phyloP scores from a whole-genome alignment of 352 stramenopile species.

The Phytopythium ostracodes region DNA sequence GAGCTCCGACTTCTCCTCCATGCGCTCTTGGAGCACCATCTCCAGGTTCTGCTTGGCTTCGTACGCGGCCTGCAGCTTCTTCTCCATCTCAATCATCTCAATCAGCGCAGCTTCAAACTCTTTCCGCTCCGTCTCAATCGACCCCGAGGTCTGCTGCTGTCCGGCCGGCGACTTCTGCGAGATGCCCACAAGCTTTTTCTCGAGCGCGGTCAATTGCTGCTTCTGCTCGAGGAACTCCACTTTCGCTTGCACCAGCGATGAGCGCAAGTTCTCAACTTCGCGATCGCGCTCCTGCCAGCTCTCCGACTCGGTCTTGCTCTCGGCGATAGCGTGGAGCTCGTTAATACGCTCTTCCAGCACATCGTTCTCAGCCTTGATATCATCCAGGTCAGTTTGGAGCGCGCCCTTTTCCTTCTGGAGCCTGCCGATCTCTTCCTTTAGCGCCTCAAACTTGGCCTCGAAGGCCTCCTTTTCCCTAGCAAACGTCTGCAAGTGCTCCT shows the following conservation, averaged over 20 bases:
- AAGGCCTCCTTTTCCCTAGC: slow-evolving; percentile 39
- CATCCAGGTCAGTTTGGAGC: slow-evolving; percentile 31
- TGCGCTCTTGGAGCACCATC: slow-evolving; percentile 42
- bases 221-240: slow-evolving; percentile 53
- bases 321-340: slow-evolving; percentile 28
- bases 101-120: slow-evolving; percentile 59
- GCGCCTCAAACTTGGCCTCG: slow-evolving; percentile 16
- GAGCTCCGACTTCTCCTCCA: slow-evolving; percentile 38
- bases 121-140: slow-evolving; percentile 46
- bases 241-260: slow-evolving; percentile 56
- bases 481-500: slow-evolving; percentile 24
- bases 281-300: slow-evolving; percentile 40
- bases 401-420: slow-evolving; percentile 22
- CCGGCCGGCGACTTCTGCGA: slow-evolving; percentile 24
- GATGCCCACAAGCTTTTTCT: slow-evolving; percentile 54
- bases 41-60: slow-evolving; percentile 54
- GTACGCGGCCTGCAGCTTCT: slow-evolving; percentile 58
- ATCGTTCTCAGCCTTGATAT: slow-evolving; percentile 55
- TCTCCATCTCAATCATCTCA: slow-evolving; percentile 65
- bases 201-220: slow-evolving; percentile 43
- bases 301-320: slow-evolving; percentile 33
- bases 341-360: slow-evolving; percentile 54
- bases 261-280: slow-evolving; percentile 49
- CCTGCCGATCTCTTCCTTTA: slow-evolving; percentile 16
- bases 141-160: slow-evolving; percentile 17